Evolutionary conservation across 352 stramenopile genomes (phyloP), one percentile per base, ranked within the genome.

Genomic region (Globisporangium paroecandrum): DNA sequence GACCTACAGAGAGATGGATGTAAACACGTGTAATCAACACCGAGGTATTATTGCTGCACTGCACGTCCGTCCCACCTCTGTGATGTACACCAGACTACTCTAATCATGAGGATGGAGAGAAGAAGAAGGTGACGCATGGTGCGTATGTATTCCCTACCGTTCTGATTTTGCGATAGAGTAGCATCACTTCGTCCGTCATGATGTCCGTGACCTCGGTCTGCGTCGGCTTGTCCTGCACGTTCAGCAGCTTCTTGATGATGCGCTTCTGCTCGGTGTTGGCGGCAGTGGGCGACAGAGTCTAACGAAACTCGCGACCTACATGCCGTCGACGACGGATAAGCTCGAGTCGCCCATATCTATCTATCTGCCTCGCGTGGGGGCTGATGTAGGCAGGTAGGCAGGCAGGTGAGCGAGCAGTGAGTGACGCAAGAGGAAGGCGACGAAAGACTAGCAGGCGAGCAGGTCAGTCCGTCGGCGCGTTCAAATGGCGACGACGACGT

Each of bases 241-340:
- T 66, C 20, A 90, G 75, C 12, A 90, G 75, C 59, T 87, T 87
- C 62, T 81, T 76, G 75, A 90, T 90, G 66, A 90, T 73, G 90
- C 89, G 0, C 68, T 98, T 0, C 76, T 98, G 46, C 76, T 98
- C 3, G 94, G 94, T 7, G 93, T 98, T 2, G 95, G 95, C 32
- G 95, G 95, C 7, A 97, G 88, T 69, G 95, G 95, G 6, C 85
- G 95, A 5, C 94, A 98, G 69, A 97, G 83, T 68, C 74, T 98
- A 13, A 98, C 93, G 0, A 93, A 96, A 24, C 78, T 98, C 0
- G 92, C 95, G 10, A 92, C 90, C 0, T n/a, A n/a, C n/a, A n/a
- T n/a, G 60, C 62, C 76, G 62, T 90, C 81, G 27, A 90, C 69
- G 54, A 86, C 73, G 7, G 77, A 62, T 55, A 84, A 66, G 59